These are phyloP conservation scores for Kwoniella bestiolae DNA, from an alignment of 768 basidiomycete species.

Conservation along the genomic window DNA sequence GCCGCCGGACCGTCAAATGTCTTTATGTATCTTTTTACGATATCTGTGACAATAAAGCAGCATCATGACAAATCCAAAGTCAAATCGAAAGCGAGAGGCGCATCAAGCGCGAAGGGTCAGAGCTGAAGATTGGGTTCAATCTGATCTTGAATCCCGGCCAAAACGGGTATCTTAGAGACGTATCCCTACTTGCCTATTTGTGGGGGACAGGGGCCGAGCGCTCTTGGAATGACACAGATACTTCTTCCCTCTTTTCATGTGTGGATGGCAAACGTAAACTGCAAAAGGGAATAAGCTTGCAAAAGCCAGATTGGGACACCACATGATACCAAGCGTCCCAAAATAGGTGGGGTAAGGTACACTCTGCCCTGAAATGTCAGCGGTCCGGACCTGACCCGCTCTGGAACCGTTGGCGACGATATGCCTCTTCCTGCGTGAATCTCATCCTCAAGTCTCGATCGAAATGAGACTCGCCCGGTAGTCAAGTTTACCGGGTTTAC, in stretches of 20 bases:
- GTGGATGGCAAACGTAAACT: too few relatives aligned
- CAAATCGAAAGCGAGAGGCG: too few relatives aligned
- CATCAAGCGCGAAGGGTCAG: background rate
- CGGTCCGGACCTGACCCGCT: background rate
- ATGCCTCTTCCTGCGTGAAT: too few relatives aligned
- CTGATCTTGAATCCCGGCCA: background rate
- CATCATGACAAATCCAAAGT: too few relatives aligned
- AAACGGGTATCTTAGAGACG: background rate
- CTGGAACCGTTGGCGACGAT: too few relatives aligned
- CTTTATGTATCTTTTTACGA: background rate
- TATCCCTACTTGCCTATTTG: background rate
- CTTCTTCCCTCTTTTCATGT: too few relatives aligned
- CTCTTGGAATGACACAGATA: too few relatives aligned
- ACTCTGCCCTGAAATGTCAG: background rate
- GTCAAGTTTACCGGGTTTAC: background rate
- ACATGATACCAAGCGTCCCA: constrained; percentile 13
- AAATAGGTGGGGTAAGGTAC: background rate
- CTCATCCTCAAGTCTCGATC: background rate
- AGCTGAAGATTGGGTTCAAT: background rate
- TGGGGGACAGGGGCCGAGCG: background rate
- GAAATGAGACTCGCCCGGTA: background rate
- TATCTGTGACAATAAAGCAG: too few relatives aligned
- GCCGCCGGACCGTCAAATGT: constrained; percentile 23
- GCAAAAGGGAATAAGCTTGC: background rate
- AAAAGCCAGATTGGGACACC: background rate